Base-by-base conservation (phyloP, 495 filamentous ascomycete species). In the Talaromyces proteolyticus region DNA sequence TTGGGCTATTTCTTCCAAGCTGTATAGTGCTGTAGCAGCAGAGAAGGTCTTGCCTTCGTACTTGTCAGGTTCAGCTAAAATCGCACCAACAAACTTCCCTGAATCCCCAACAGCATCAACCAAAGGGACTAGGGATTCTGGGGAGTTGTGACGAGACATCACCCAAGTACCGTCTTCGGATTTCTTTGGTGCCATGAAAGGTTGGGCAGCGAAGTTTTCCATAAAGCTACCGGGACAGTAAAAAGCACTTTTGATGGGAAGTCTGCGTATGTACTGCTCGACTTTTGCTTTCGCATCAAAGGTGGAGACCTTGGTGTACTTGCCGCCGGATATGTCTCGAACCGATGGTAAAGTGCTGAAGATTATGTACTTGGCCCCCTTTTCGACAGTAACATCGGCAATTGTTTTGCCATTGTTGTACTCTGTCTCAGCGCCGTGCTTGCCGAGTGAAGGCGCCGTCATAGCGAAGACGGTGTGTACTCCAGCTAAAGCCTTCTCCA, bases 61-160 rank as follows among this genome's bases (percentile, higher is more conserved):
- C 54, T 73, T 71, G 3, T 73, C 71, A 1, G 71, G 74, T n/a
- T 74, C 62, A 7, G 68, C 68, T 1, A 83, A 61, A 11, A 78
- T 74, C 12, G 78, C 69, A 7, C 68, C 74, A 14, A 79, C 63
- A 52, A 69, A 80, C 51, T 78, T 79, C 0, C 76, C 79, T 3
- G 65, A 67, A 54, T 81, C 75, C 7, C 56, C 64, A 4, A 51
- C 60, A 6, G 66, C 67, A 52, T 78, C 69, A 46, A 81, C 65
- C 20, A 72, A 40, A 2, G 79, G 76, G 1, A 73, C 34, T 34
- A 49, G 34, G 3, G 64, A 63, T 12, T 65, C 48, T 0, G 67
- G 67, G 3, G 64, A 66, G 24, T 50, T 49, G 42, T 50, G 54
- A 21, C 58, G 56, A 12, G 62, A 18, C 1, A 68, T 40, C 1